Evolutionary conservation across 495 filamentous ascomycete genomes (phyloP).

Genomic region (Penicillium simplicissimum): DNA sequence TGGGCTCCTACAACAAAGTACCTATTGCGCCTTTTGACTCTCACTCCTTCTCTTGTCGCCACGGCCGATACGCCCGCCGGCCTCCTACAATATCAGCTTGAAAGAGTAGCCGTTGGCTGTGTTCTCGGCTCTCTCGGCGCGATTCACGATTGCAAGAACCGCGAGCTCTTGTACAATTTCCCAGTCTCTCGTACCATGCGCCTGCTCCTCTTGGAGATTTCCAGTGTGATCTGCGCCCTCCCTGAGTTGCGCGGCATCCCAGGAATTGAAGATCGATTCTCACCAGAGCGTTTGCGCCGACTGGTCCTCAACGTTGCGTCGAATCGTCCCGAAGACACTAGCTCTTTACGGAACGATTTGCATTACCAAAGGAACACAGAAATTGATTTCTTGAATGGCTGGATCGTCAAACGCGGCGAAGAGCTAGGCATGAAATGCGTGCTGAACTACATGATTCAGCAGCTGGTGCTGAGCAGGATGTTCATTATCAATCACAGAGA

Average conservation of each 20-base stretch:
- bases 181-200: constrained; percentile 56
- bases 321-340: constrained; percentile 67
- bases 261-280: constrained; percentile 57
- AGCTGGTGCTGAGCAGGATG: constrained; percentile 50
- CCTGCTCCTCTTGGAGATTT: constrained; percentile 67
- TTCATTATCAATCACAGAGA: constrained; percentile 24
- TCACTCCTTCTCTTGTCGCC: constrained; percentile 50
- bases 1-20: constrained; percentile 50
- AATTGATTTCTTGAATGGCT: constrained; percentile 84
- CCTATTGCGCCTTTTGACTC: constrained; percentile 50
- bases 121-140: constrained; percentile 82
- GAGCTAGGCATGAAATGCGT: constrained; percentile 65
- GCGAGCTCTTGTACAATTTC: constrained; percentile 64
- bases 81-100: constrained; percentile 61
- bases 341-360: constrained; percentile 82
- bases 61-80: constrained; percentile 45
- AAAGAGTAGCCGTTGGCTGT: constrained; percentile 77
- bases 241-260: constrained; percentile 67
- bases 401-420: constrained; percentile 67
- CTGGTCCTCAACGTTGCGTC: constrained; percentile 56
- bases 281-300: constrained; percentile 54
- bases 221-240: constrained; percentile 59
- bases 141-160: constrained; percentile 70
- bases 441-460: constrained; percentile 67
- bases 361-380: constrained; percentile 63